These are phyloP conservation scores for Protea cynaroides DNA, from an alignment of 164 flowering plant genomes.

Conservation along the genomic window DNA sequence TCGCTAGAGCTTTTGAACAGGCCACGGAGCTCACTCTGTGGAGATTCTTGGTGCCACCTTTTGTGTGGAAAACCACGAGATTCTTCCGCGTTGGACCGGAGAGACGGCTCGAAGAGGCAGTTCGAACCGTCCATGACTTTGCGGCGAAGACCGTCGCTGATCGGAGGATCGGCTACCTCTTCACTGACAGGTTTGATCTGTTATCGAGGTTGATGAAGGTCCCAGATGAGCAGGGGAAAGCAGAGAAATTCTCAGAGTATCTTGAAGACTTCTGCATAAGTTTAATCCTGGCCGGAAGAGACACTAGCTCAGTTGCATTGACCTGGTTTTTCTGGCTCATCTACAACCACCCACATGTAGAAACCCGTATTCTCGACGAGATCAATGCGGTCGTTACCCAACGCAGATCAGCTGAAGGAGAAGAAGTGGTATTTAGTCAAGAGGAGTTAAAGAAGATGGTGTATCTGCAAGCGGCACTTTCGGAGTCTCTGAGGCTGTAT, in stretches of 20 bases:
- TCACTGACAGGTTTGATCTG: constrained; percentile 35
- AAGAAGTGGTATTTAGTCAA: constrained; percentile 15
- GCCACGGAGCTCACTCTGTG: constrained; percentile 44
- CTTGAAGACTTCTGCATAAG: constrained; percentile 59
- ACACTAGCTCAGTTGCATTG: constrained; percentile 69
- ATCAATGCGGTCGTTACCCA: constrained; percentile 26
- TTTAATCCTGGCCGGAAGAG: constrained; percentile 70
- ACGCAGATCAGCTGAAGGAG: no score
- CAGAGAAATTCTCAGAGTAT: constrained; percentile 27
- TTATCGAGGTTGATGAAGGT: constrained; percentile 44
- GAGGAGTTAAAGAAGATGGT: constrained; percentile 56
- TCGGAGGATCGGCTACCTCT: constrained; percentile 26
- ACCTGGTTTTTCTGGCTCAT: constrained; percentile 77
- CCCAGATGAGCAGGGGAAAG: no score
- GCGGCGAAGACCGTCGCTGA: constrained; percentile 41
- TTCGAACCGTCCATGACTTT: constrained; percentile 37
- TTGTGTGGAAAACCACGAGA: constrained; percentile 52
- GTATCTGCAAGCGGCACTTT: constrained; percentile 58
- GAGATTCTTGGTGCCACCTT: constrained; percentile 51
- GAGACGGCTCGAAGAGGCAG: constrained; percentile 17
- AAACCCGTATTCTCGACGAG: constrained; percentile 38
- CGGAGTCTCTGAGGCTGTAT: constrained; percentile 55
- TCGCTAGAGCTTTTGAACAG: constrained; percentile 66
- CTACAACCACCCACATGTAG: constrained; percentile 38
- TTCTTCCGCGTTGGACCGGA: constrained; percentile 22